Evolutionary conservation across 768 basidiomycete genomes (phyloP).

Genomic region (Termitomyces titanicus): DNA sequence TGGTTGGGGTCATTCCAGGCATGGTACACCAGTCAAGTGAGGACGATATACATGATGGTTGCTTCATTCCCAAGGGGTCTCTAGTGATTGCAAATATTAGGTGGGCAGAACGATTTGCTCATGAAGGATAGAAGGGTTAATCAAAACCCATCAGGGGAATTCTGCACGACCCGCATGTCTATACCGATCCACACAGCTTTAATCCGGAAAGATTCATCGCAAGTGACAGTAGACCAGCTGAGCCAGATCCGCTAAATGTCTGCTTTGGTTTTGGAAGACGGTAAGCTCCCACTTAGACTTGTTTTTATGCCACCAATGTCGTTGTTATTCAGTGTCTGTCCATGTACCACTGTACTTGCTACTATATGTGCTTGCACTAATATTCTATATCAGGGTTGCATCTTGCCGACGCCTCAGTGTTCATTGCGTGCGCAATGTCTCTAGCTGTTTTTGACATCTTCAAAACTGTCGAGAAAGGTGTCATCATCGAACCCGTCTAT

Average conservation of each 20-base stretch:
- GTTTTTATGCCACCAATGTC: neutral
- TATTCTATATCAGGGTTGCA: constrained; percentile 35
- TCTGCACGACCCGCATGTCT: constrained; percentile 49
- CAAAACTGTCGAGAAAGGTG: constrained; percentile 41
- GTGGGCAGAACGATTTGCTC: no score
- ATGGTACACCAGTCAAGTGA: no score
- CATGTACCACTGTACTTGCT: constrained; percentile 29
- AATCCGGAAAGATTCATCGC: constrained; percentile 58
- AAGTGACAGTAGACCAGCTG: constrained; percentile 35
- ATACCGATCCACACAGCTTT: constrained; percentile 51
- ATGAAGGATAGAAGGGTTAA: no score
- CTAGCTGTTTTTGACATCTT: constrained; percentile 48
- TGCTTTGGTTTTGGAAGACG: constrained; percentile 73
- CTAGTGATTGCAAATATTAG: no score
- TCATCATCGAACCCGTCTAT: constrained; percentile 45
- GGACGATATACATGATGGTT: no score
- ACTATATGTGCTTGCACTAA: constrained; percentile 1
- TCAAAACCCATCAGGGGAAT: constrained; percentile 34
- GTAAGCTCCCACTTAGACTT: constrained; percentile 23
- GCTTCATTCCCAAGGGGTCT: no score
- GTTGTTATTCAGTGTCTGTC: constrained; percentile 34
- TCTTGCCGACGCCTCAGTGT: constrained; percentile 51
- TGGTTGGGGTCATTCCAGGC: no score
- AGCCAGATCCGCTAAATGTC: constrained; percentile 54
- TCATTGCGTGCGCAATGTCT: no score